These are phyloP conservation scores for Ochromonas danica DNA, from an alignment of 108 stramenopile species.

Conservation along the genomic window DNA sequence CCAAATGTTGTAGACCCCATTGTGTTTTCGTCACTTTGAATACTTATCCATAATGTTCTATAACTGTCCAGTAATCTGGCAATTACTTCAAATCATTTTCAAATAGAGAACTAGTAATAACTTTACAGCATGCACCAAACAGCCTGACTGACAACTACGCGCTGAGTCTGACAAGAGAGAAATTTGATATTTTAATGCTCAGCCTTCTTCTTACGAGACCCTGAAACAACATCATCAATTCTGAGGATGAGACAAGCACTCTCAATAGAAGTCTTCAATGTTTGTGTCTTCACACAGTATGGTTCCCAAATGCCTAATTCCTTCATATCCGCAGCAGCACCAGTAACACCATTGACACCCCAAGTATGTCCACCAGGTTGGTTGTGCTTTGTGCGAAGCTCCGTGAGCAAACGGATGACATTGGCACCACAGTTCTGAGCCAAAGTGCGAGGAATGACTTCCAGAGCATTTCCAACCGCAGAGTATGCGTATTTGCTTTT, in stretches of 20 bases:
- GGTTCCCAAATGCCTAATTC: constrained; percentile 98
- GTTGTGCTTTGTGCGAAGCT: constrained; percentile 91
- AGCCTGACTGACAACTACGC: too few species aligned
- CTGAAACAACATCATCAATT: constrained; percentile 98
- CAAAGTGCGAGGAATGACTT: constrained; percentile 97
- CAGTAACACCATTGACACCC: constrained; percentile 92
- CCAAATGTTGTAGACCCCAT: too few species aligned
- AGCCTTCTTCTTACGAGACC: constrained; percentile 72
- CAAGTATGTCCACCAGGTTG: constrained; percentile 70
- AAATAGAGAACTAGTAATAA: too few species aligned
- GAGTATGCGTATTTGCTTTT: constrained; percentile 87
- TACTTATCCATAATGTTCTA: too few species aligned
- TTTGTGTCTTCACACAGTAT: constrained; percentile 98
- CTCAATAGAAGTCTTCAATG: constrained; percentile 99
- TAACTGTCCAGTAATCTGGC: too few species aligned
- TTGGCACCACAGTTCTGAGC: constrained; percentile 98
- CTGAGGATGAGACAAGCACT: constrained; percentile 81
- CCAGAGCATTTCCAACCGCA: constrained; percentile 95
- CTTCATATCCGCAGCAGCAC: constrained; percentile 91
- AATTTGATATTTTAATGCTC: too few species aligned
- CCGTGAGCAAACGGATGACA: constrained; percentile 93
- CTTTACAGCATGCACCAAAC: too few species aligned
- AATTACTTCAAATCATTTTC: too few species aligned
- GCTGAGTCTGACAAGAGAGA: too few species aligned
- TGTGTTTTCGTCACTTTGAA: too few species aligned